Conservation (phyloP, 345 rosid species). For the Salix viminalis region DNA sequence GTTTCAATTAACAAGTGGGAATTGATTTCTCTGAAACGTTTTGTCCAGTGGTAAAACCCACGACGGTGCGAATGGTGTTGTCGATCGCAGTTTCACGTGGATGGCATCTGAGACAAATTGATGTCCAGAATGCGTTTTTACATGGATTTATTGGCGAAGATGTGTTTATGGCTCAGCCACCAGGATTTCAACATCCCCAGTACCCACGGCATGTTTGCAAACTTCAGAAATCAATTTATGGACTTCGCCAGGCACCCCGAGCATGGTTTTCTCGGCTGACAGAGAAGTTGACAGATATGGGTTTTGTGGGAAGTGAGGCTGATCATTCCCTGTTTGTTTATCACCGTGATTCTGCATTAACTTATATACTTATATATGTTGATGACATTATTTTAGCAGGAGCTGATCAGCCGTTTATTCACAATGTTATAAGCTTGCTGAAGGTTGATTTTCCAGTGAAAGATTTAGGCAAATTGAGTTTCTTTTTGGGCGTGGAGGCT, state of each 20-base stretch:
- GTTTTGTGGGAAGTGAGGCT: not conserved
- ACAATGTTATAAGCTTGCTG: too few species aligned
- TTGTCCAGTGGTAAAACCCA: not conserved
- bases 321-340: rapidly evolving
- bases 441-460: too few species aligned
- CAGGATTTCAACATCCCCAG: not conserved
- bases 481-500: too few species aligned
- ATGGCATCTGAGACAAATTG: not conserved
- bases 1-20: not conserved
- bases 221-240: not conserved
- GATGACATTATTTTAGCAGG: not conserved
- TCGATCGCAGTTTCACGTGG: rapidly evolving
- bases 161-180: not conserved
- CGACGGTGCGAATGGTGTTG: rapidly evolving
- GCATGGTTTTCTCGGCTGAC: not conserved
- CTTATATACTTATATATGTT: not conserved
- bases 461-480: too few species aligned
- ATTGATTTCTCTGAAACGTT: not conserved
- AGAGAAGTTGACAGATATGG: rapidly evolving
- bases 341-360: rapidly evolving
- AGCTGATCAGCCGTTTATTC: too few species aligned
- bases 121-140: not conserved
- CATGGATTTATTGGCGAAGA: not conserved
- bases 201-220: not conserved
- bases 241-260: not conserved